Evolutionary conservation across 331 rosid genomes (phyloP).

Genomic region (Ulmus americana): DNA sequence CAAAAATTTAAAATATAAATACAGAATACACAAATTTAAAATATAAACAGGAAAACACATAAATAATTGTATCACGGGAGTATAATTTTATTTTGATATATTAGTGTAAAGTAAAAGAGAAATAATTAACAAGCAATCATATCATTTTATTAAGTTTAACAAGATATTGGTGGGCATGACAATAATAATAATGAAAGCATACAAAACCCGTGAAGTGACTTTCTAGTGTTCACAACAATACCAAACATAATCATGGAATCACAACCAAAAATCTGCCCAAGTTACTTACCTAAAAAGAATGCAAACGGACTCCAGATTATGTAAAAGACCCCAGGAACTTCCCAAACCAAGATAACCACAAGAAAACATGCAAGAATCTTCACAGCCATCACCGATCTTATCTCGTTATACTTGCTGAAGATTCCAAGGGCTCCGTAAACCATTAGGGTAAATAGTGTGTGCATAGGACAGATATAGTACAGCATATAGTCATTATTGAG

Average conservation of each 20-base stretch:
- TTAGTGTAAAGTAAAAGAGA: no score
- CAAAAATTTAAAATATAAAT: no score
- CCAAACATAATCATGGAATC: conserved; percentile 9
- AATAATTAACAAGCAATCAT: no score
- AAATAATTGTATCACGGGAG: no score
- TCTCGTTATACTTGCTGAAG: conserved; percentile 75
- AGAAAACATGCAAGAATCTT: conserved; percentile 85
- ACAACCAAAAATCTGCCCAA: conserved; percentile 9
- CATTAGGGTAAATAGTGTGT: conserved; percentile 92
- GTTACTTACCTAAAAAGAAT: conserved; percentile 66
- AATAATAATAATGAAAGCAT: not conserved
- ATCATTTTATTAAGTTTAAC: not conserved
- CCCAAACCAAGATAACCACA: conserved; percentile 89
- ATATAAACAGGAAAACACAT: no score
- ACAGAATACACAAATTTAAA: no score
- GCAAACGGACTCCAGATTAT: conserved; percentile 70
- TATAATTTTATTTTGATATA: no score
- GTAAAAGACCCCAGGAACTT: conserved; percentile 84
- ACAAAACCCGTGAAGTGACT: conserved; percentile 12
- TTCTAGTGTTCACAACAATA: conserved; percentile 12
- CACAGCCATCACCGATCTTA: conserved; percentile 61
- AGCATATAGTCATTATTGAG: conserved; percentile 90
- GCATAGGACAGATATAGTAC: conserved; percentile 98
- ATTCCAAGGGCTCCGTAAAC: conserved; percentile 97
- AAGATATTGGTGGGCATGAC: not conserved